These are phyloP conservation scores for Pelargonium australe DNA, from an alignment of 441 rosid genomes.

Conservation along the genomic window DNA sequence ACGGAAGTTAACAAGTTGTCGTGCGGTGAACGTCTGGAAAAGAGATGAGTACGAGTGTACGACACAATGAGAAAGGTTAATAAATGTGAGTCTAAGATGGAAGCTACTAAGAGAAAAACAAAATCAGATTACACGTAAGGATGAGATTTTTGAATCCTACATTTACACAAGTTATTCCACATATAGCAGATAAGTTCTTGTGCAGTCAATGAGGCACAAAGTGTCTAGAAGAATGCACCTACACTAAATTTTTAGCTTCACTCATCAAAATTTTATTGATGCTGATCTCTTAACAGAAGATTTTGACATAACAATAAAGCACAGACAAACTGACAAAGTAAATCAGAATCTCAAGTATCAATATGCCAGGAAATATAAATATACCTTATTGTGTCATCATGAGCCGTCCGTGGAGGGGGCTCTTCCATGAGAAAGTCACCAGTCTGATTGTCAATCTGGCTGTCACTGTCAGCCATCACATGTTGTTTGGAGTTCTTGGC, in stretches of 20 bases:
- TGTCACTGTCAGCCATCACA: neutral
- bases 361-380: neutral
- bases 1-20: neutral
- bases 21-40: neutral
- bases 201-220: neutral
- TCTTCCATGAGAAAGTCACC: conserved; percentile 11
- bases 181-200: too few species aligned
- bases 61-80: too few species aligned
- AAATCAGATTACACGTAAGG: too few species aligned
- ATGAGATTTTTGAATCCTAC: too few species aligned
- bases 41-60: too few species aligned
- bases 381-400: conserved; percentile 33
- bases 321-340: neutral
- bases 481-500: conserved; percentile 52
- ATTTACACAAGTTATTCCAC: too few species aligned
- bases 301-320: neutral
- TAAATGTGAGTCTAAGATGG: too few species aligned
- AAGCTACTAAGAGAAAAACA: too few species aligned
- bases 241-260: too few species aligned
- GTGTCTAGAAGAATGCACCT: neutral
- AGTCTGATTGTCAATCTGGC: conserved; percentile 11
- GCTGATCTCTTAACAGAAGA: too few species aligned
- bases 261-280: too few species aligned
- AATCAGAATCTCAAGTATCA: neutral
- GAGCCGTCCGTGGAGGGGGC: conserved; percentile 13